Evolutionary conservation across 192 early-diverging fungal species (phyloP), one percentile per base, ranked within the genome.

Genomic region (Backusella westeae): DNA sequence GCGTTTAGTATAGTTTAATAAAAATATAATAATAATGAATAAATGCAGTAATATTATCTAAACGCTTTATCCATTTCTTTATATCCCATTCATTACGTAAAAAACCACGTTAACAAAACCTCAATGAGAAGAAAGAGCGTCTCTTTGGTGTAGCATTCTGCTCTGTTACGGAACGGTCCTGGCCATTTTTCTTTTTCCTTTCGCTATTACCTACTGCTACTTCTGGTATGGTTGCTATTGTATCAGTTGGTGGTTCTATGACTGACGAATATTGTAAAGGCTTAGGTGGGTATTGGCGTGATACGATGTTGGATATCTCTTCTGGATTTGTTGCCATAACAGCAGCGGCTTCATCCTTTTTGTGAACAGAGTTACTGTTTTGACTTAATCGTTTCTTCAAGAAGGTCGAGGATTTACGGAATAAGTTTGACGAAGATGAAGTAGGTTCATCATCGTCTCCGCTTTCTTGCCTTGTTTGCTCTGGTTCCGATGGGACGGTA

Each of bases 241-340:
- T 17, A 69, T 69, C 68, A 1, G 68, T 23, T 23, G 68, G 21
- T 32, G 70, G 70, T 34, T 71, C 70, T 17, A 49, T 39, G 1
- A 71, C 70, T 46, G 70, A 44, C 34, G 70, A 49, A 46, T 71
- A 71, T 15, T 71, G 70, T 29, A 71, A 34, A 29, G 70, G 70
- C 17, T 71, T 71, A 29, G 70, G 70, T 41, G 70, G 70, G 46
- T 71, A 71, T 15, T 44, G 44, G 34, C 70, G 70, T 29, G 70
- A 71, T 2, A 71, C 39, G 17, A 49, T 71, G 5, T 69, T 69
- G 4, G 68, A 69, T 6, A 69, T 69, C 4, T 69, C 68, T 21
- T 26, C 68, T 41, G 68, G 19, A 36, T 69, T 69, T 35, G 67
- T 69, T 21, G 67, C 35, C n/a, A 21, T 69, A 23, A 36, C 35